Base-by-base conservation (phyloP, 2,329 filamentous ascomycete genomes). In the Bertia moriformis region DNA sequence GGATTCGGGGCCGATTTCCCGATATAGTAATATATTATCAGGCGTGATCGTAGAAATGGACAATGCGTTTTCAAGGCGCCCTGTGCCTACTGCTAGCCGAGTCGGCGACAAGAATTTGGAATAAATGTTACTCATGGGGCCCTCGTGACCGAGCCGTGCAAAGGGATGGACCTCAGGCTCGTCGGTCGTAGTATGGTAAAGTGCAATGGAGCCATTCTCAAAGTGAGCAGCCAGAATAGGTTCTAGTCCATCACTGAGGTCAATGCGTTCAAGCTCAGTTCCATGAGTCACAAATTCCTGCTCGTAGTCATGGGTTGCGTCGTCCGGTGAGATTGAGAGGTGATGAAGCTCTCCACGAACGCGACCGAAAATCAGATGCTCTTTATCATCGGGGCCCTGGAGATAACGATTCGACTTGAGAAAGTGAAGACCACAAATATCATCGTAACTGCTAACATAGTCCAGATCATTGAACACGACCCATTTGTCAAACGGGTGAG, bases 351-450 rank as follows among this genome's bases (percentile, higher is more conserved):
- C 32, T 7, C 32, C 32, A 18, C 15, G 12, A 7, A 10, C 7
- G 15, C 32, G 32, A 35, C 32, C 32, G 17, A 35, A 35, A 14
- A 35, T 35, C 32, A 35, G 12, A 15, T 35, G 10, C 32, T 35
- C 32, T 7, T 12, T 18, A 18, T 35, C 32, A 10, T n/a, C n/a
- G 7, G n/a, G 7, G 22, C 22, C 22, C 15, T 35, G 10, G 12
- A 7, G 7, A 15, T 35, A 10, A 10, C 17, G 10, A 10, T 35
- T 7, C 10, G 12, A 7, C 15, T 35, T 17, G 32, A 35, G 32
- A 7, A 35, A 15, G 17, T 35, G 32, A 14, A 35, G 12, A 18
- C 32, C 32, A 35, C 32, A 35, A 12, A 35, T 35, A 18, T 35
- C 32, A 35, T 35, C 12, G 32, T 35, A 35, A 18, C 32, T 35